These are phyloP conservation scores for Lactuca saligna DNA, from an alignment of 129 eudicot species.

Conservation along the genomic window DNA sequence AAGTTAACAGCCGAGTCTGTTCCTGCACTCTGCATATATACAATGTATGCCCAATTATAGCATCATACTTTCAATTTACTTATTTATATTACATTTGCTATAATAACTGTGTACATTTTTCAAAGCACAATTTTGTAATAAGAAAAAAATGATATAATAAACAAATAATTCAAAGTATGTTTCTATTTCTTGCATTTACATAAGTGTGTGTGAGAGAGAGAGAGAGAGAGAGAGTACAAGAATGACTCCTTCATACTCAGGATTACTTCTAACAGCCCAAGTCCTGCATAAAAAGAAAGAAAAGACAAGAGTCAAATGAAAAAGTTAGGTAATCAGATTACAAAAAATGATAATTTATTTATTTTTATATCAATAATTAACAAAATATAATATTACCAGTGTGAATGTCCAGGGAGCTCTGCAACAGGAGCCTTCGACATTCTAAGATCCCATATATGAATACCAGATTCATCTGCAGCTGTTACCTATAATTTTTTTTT, in stretches of 20 bases:
- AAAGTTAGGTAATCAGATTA: conserved; percentile 17
- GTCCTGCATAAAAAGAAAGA: conserved; percentile 55
- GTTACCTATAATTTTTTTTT: conserved; percentile 56
- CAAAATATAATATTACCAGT: conserved; percentile 55
- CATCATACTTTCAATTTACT: not conserved
- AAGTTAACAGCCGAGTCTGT: conserved; percentile 93
- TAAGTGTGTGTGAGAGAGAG: not conserved
- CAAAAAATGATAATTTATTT: conserved; percentile 9
- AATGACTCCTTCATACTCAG: conserved; percentile 78
- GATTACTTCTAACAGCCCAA: conserved; percentile 93
- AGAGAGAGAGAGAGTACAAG: conserved; percentile 57
- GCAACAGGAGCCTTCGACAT: conserved; percentile 69
- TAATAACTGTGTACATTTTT: not conserved
- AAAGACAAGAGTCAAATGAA: conserved; percentile 6
- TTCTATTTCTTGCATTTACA: not conserved
- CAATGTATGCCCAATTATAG: not conserved
- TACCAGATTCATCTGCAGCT: conserved; percentile 96
- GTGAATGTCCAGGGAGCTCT: conserved; percentile 98
- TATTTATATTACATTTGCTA: too few species aligned
- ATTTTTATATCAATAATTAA: not conserved
- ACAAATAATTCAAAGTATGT: not conserved
- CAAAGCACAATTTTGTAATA: not conserved
- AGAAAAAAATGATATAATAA: not conserved
- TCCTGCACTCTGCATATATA: conserved; percentile 83
- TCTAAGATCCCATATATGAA: conserved; percentile 95